These are phyloP conservation scores for Kurtzmaniella natalensis DNA, from an alignment of 1,139 yeast genomes.

Conservation along the genomic window DNA sequence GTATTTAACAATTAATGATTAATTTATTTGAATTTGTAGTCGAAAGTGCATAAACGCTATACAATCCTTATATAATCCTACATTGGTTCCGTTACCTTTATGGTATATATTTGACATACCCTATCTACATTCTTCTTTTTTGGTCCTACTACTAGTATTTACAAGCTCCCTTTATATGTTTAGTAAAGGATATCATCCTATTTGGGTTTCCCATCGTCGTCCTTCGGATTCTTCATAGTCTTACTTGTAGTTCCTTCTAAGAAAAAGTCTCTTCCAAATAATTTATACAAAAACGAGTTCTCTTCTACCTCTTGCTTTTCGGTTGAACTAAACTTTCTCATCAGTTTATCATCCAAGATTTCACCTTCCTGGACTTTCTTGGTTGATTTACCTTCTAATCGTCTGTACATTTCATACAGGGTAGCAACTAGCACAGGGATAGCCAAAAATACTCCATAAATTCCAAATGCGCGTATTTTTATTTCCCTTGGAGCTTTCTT, in stretches of 20 bases:
- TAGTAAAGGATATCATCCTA: too few species aligned
- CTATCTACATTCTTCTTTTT: too few species aligned
- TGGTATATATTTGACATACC: too few species aligned
- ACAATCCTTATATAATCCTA: too few species aligned
- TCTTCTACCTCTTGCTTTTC: slow-evolving; percentile 41
- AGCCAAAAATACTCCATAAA: slow-evolving; percentile 35
- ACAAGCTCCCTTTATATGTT: too few species aligned
- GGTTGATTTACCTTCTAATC: slow-evolving; percentile 40
- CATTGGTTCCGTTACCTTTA: too few species aligned
- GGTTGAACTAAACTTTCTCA: slow-evolving; percentile 33
- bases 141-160: too few species aligned
- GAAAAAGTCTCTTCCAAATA: slow-evolving; percentile 43
- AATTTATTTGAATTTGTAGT: too few species aligned
- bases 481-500: slow-evolving; percentile 41
- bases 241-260: slow-evolving; percentile 45
- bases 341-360: slow-evolving; percentile 27
- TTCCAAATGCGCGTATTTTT: slow-evolving; percentile 35
- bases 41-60: too few species aligned
- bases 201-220: too few species aligned
- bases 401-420: slow-evolving; percentile 31
- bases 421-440: slow-evolving; percentile 36
- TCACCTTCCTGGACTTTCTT: slow-evolving; percentile 43
- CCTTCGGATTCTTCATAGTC: slow-evolving; percentile 33
- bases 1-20: too few species aligned
- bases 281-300: slow-evolving; percentile 32